Evolutionary conservation across 495 filamentous ascomycete species (phyloP).

Genomic region (Penicillium verhagenii): DNA sequence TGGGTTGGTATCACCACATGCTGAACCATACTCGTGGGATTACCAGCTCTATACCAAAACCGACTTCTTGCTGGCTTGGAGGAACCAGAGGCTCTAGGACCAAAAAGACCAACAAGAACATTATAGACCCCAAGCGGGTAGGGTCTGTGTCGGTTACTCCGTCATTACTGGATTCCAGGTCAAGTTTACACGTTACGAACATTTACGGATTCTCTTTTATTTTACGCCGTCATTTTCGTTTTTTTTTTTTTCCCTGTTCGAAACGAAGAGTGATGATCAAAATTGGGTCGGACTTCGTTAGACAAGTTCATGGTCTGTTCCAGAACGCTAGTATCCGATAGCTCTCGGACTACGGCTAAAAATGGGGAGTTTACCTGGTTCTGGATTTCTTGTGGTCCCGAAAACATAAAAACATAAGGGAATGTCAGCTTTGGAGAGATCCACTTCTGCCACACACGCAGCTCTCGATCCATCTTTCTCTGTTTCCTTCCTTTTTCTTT

Average conservation of each 20-base stretch:
- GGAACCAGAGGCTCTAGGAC: background rate
- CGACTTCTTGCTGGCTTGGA: background rate
- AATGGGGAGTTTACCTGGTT: background rate
- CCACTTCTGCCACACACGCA: constrained; percentile 26
- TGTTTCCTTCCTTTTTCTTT: constrained; percentile 14
- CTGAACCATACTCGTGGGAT: background rate
- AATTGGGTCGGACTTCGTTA: too few relatives aligned
- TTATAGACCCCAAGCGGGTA: background rate
- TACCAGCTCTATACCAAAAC: background rate
- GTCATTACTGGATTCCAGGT: too few relatives aligned
- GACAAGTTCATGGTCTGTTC: too few relatives aligned
- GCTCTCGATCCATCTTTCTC: constrained; percentile 17
- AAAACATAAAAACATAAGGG: background rate
- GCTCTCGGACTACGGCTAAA: background rate
- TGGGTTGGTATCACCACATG: background rate
- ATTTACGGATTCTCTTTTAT: too few relatives aligned
- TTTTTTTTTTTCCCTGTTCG: too few relatives aligned
- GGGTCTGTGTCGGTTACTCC: background rate
- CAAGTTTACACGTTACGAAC: too few relatives aligned
- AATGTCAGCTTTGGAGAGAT: constrained; percentile 15
- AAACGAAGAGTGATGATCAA: too few relatives aligned
- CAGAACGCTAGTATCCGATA: constrained; percentile 5
- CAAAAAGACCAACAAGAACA: background rate
- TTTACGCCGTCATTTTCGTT: too few relatives aligned
- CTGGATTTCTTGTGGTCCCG: background rate